These are phyloP conservation scores for Chondrostereum purpureum DNA, from an alignment of 1,284 basidiomycete genomes.

Conservation along the genomic window DNA sequence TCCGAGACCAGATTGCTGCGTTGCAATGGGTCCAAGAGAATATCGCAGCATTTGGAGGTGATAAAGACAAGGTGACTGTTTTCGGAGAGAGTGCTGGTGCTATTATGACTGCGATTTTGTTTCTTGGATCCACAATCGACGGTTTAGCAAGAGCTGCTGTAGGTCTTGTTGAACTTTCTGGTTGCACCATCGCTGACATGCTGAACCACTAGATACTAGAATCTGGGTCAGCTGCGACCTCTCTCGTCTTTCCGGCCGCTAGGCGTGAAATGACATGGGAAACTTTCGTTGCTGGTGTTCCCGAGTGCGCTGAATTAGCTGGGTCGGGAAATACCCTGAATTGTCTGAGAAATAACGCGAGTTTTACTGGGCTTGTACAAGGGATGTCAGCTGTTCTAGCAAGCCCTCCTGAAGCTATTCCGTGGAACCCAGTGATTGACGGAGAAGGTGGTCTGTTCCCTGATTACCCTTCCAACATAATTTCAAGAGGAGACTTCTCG, in stretches of 20 bases:
- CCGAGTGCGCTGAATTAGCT: constrained; percentile 26
- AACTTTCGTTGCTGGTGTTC: constrained; percentile 31
- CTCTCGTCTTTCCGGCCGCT: constrained; percentile 23
- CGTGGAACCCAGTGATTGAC: constrained; percentile 36
- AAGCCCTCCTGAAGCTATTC: constrained; percentile 23
- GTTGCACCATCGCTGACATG: background rate
- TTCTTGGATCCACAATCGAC: constrained; percentile 34
- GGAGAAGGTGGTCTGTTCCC: constrained; percentile 36
- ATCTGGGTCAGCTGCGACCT: constrained; percentile 32
- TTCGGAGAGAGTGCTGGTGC: constrained; percentile 52
- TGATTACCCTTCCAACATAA: constrained; percentile 31
- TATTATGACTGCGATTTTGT: constrained; percentile 35
- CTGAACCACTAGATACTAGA: constrained; percentile 32
- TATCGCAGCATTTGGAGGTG: constrained; percentile 32
- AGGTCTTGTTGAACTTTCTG: constrained; percentile 14
- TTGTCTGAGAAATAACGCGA: constrained; percentile 31
- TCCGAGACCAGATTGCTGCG: constrained; percentile 26
- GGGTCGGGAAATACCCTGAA: constrained; percentile 29
- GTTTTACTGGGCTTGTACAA: constrained; percentile 27
- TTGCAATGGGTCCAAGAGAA: constrained; percentile 31
- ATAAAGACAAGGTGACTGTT: constrained; percentile 36
- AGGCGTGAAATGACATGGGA: constrained; percentile 32
- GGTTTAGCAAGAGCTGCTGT: constrained; percentile 37
- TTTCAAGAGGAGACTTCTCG: constrained; percentile 28
- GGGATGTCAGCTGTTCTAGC: constrained; percentile 21